A percentile compares a stretch with the other conserved stretches of the same genome.
Evolutionary conservation across 305 asterid species (phyloP).

Genomic region (Rubia peregrina): DNA sequence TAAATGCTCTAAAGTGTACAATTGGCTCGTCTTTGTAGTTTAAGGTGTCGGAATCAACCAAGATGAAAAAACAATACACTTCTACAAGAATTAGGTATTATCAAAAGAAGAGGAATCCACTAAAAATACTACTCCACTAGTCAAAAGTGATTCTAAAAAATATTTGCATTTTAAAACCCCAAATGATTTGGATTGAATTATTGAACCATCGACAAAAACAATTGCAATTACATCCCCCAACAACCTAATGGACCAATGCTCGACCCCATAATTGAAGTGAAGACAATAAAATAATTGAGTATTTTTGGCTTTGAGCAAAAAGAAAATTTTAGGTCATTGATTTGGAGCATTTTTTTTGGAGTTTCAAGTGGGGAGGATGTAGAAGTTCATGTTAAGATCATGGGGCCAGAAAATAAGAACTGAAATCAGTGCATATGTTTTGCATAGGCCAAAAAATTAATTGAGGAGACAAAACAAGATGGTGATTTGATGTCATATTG

Average conservation of each 20-base stretch:
- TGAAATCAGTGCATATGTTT: background rate
- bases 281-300: constrained; percentile 13
- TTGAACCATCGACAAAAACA: constrained; percentile 5
- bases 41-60: background rate
- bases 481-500: background rate
- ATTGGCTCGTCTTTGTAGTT: background rate
- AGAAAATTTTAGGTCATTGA: constrained; percentile 3
- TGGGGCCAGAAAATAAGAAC: background rate
- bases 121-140: background rate
- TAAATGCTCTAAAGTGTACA: too few species aligned
- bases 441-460: background rate
- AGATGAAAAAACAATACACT: background rate
- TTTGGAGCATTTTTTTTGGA: background rate
- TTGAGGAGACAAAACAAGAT: background rate
- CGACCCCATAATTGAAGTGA: constrained; percentile 8
- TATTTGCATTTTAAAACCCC: background rate
- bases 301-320: background rate
- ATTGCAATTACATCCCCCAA: constrained; percentile 6
- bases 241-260: constrained; percentile 3
- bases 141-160: background rate
- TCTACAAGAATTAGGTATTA: too few species aligned
- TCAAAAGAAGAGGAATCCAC: background rate
- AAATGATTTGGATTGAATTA: constrained; percentile 2
- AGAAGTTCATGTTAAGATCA: background rate
- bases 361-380: background rate